A percentile compares a stretch with the other conserved stretches of the same genome.
Conservation (phyloP, 192 early-diverging fungal genomes). For the Umbelopsis isabellina region DNA sequence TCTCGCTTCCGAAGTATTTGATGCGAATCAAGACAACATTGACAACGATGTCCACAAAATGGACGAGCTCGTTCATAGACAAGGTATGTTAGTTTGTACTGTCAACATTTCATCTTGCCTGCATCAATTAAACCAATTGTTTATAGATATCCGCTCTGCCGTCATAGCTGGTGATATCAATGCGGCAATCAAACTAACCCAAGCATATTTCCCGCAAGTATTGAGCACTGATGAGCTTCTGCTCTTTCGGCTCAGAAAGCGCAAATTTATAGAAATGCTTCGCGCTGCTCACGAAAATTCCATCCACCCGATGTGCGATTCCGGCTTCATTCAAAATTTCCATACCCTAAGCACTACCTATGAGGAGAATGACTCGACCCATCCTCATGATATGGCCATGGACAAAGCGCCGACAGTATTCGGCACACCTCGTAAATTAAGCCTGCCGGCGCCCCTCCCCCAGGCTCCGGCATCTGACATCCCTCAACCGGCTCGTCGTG, state of each 20-base stretch:
- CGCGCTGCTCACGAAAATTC: conserved; percentile 34
- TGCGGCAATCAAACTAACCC: conserved; percentile 64
- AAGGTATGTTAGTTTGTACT: not conserved
- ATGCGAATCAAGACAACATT: conserved; percentile 9
- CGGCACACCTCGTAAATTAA: conserved; percentile 21
- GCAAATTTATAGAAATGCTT: conserved; percentile 88
- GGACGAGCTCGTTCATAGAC: conserved; percentile 11
- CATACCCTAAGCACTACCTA: not conserved
- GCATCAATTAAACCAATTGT: not conserved
- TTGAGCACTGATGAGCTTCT: conserved; percentile 64
- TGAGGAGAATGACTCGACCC: conserved; percentile 17
- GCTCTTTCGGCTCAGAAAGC: conserved; percentile 78
- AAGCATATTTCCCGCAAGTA: conserved; percentile 69
- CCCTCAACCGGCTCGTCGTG: conserved; percentile 25
- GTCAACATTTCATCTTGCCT: not conserved
- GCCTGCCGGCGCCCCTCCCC: conserved; percentile 10
- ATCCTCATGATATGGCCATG: not conserved
- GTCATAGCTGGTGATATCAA: conserved; percentile 79
- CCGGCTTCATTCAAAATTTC: not conserved
- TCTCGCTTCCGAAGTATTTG: not conserved
- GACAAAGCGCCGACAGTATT: conserved; percentile 1
- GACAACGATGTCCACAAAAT: not conserved
- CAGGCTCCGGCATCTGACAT: conserved; percentile 19
- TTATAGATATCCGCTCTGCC: conserved; percentile 44
- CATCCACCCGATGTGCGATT: conserved; percentile 7